These are phyloP conservation scores for Boehmeria nivea DNA, from an alignment of 306 rosid species.

Conservation along the genomic window DNA sequence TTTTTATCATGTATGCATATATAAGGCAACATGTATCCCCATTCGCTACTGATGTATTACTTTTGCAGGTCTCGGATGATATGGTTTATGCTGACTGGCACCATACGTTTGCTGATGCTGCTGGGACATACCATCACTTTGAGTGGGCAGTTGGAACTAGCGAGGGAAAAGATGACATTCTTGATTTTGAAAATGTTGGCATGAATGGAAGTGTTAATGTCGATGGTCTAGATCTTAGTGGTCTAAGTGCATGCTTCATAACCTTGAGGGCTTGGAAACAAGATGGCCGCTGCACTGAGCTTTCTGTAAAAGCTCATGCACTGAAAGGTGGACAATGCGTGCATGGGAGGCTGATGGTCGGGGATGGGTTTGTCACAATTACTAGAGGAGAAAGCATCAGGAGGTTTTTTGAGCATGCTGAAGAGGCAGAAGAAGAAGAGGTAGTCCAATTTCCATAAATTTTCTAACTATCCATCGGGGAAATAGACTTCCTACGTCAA, in stretches of 20 bases:
- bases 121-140: slow-evolving; percentile 82
- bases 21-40: slow-evolving; percentile 18
- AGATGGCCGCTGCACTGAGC: slow-evolving; percentile 89
- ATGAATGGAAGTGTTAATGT: slow-evolving; percentile 70
- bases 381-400: slow-evolving; percentile 88
- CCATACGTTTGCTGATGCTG: slow-evolving; percentile 76
- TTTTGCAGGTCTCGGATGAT: slow-evolving; percentile 73
- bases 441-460: slow-evolving; percentile 34
- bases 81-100: slow-evolving; percentile 87
- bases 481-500: not conserved
- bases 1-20: not conserved
- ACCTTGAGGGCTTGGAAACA: slow-evolving; percentile 92
- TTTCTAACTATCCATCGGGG: slow-evolving; percentile 17
- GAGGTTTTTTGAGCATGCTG: slow-evolving; percentile 97
- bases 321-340: slow-evolving; percentile 91
- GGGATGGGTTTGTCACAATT: slow-evolving; percentile 86
- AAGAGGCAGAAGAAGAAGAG: slow-evolving; percentile 99
- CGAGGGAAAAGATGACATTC: slow-evolving; percentile 93
- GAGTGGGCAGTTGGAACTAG: slow-evolving; percentile 99
- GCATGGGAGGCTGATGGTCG: slow-evolving; percentile 84
- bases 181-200: slow-evolving; percentile 93
- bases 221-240: slow-evolving; percentile 76
- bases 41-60: slow-evolving; percentile 15
- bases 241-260: slow-evolving; percentile 74
- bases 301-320: slow-evolving; percentile 93